Base-by-base conservation (phyloP, 169 alveolate species). In the Plasmodium malariae region DNA sequence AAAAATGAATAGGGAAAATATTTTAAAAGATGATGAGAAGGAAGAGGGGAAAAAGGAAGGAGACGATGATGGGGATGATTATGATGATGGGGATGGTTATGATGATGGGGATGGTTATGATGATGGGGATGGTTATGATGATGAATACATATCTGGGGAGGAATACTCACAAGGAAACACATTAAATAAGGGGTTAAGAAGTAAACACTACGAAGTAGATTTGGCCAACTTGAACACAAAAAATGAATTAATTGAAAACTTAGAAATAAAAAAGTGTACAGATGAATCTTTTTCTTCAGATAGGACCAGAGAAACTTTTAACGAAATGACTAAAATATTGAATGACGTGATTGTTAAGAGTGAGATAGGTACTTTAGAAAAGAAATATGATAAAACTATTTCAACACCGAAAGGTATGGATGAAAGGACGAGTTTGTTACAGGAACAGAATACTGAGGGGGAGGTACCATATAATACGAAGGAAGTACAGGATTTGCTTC, bases 291-390 rank as follows among this genome's bases (percentile, higher is more conserved):
- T 43, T n/a, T 37, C 19, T 19, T n/a, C n/a, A n/a, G 45, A 62
- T 24, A 57, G 43, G 26, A n/a, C 21, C 7, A 65, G 48, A 14
- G 43, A 28, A 54, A 65, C 63, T 6, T 78, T 78, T 43, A 7
- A 12, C 4, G 76, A 78, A 19, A 63, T 78, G 67, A 68, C 21
- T 11, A 63, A 78, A 32, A 78, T 78, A 40, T 63, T 78, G 32
- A 78, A 78, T 26, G 76, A 78, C 6, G 69, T 48, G 0, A 62
- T 78, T 5, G 30, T 62, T 9, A 65, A 78, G 28, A 78, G 71
- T 78, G 70, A 78, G 37, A 36, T 34, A 9, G 71, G 59, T 4
- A 9, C 14, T 21, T 55, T 57, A 63, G 59, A 3, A 49, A 62
- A 63, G 26, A 37, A 45, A 69, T 3, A 43, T 19, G 21, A 19